Evolutionary conservation across 2,329 filamentous ascomycete species (phyloP).

Genomic region (Colletotrichum chrysophilum): DNA sequence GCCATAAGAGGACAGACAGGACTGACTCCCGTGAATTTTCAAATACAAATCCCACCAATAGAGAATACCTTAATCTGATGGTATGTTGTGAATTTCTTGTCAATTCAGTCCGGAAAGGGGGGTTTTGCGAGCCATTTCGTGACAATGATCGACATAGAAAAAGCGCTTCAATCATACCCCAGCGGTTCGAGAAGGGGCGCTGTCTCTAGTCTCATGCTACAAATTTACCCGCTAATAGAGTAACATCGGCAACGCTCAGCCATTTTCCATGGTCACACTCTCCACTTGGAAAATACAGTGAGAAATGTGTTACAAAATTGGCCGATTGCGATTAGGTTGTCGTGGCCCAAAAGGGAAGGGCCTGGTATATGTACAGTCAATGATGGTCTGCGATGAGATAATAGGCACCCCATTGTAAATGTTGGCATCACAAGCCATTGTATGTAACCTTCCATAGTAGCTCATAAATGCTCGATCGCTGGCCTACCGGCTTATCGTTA

Average conservation of each 20-base stretch:
- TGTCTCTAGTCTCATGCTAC: not conserved
- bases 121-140: not conserved
- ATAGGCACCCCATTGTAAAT: fast-evolving
- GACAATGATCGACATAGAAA: not conserved
- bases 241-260: not conserved
- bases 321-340: not conserved
- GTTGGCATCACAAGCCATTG: not conserved
- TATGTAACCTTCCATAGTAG: not conserved
- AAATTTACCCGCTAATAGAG: not conserved
- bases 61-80: not conserved
- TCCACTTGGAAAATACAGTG: not conserved
- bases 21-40: not conserved
- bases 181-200: not conserved
- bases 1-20: not conserved
- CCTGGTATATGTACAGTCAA: not conserved
- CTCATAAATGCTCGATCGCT: fast-evolving
- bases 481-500: not conserved
- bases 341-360: not conserved
- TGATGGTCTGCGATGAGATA: not conserved
- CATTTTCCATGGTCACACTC: fast-evolving
- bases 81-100: fast-evolving
- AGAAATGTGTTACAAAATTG: not conserved
- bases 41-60: not conserved
- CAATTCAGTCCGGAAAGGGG: not conserved
- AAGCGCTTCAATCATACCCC: not conserved